Evolutionary conservation across 495 filamentous ascomycete genomes (phyloP).

Genomic region (Aspergillus carlsbadensis): DNA sequence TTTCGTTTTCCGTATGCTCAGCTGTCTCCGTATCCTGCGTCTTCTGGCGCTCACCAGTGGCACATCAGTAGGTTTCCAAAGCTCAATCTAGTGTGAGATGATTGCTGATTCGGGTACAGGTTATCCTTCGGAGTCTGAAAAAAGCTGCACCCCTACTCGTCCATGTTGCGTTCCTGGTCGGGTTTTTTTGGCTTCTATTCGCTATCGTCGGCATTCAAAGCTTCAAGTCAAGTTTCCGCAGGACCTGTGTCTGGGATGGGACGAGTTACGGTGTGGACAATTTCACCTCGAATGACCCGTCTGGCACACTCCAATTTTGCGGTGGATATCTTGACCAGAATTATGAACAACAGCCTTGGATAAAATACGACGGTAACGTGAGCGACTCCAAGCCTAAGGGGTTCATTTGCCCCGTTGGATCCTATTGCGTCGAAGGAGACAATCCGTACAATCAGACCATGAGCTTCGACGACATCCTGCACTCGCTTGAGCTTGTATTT

Average conservation of each 20-base stretch:
- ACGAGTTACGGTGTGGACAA: slow-evolving; percentile 34
- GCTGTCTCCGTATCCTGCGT: slow-evolving; percentile 86
- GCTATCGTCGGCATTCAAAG: slow-evolving; percentile 95
- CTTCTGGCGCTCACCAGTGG: slow-evolving; percentile 88
- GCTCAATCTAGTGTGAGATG: not conserved
- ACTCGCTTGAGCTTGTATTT: slow-evolving; percentile 94
- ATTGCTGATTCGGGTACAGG: slow-evolving; percentile 38
- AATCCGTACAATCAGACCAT: slow-evolving; percentile 87
- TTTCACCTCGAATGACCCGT: slow-evolving; percentile 45
- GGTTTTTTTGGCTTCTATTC: slow-evolving; percentile 99
- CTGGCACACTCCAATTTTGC: slow-evolving; percentile 71
- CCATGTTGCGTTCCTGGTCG: slow-evolving; percentile 91
- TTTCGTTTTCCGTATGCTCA: slow-evolving; percentile 94
- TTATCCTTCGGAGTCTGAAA: slow-evolving; percentile 93
- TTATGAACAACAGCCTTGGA: slow-evolving; percentile 62
- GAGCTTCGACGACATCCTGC: slow-evolving; percentile 91
- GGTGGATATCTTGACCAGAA: slow-evolving; percentile 70
- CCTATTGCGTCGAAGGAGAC: slow-evolving; percentile 71
- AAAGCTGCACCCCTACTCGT: slow-evolving; percentile 92
- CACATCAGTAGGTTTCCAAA: slow-evolving; percentile 63
- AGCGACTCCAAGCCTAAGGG: slow-evolving; percentile 65
- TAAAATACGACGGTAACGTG: slow-evolving; percentile 45
- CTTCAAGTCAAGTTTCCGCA: slow-evolving; percentile 91
- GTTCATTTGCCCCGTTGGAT: slow-evolving; percentile 83
- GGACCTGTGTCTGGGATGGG: slow-evolving; percentile 85